Base-by-base conservation (phyloP, 2,329 filamentous ascomycete genomes). In the Catunica adiposa region DNA sequence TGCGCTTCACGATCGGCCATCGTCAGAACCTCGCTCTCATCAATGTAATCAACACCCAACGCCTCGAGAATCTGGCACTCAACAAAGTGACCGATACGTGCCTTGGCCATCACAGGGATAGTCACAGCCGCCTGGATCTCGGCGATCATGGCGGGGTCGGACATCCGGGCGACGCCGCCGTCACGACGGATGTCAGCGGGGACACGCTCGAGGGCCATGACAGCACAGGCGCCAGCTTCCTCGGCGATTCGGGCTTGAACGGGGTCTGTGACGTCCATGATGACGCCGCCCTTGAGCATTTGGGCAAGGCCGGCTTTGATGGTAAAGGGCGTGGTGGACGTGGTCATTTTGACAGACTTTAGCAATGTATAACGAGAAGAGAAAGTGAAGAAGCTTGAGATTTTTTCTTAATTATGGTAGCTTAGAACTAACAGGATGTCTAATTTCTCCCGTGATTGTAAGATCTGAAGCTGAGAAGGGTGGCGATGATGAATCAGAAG, bases 61-160 rank as follows among this genome's bases (percentile, higher is more conserved):
- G 87, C 82, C 76, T 97, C 86, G 66, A 98, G 85, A 71, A 98
- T 94, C 83, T 90, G 90, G 74, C 89, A 96, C 75, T 98, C 92
- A 64, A 96, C 90, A 63, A 96, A 89, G 73, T 98, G 92, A 38
- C 92, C 92, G 67, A 97, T 98, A 66, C 92, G 81, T 23, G 90
- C 90, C 74, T 98, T 98, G 61, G 92, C 92, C 92, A 98, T 97
- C 69, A 98, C 92, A 63, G 92, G 92, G 64, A 97, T 96, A 55
- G 90, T 97, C 50, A 97, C 92, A 42, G 89, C 83, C 2, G 77
- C 80, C 81, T 96, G 94, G 68, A 98, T 97, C 69, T 89, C 86
- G 71, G 85, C 84, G 77, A 97, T 97, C 79, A 96, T 86, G 63
- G 78, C 74, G 1, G 92, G 92, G 72, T 97, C 90, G 1, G 86